Conservation (phyloP, 2,329 filamentous ascomycete species). For the Alternaria sp. region DNA sequence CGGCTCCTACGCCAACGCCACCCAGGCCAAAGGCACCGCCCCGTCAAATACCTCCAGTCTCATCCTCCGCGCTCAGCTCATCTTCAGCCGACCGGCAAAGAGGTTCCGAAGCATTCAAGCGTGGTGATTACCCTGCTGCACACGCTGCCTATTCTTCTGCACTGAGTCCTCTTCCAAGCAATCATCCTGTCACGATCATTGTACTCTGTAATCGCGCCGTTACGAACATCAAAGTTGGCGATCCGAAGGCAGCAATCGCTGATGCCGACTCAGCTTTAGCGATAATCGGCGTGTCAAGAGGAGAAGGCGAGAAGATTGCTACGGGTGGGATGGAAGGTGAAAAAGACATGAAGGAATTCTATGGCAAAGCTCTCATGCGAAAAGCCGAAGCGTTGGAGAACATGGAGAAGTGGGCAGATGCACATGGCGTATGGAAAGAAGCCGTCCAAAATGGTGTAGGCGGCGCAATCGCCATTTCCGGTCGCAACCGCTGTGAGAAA, state of each 20-base stretch:
- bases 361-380: constrained; percentile 88
- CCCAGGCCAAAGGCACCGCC: constrained; percentile 57
- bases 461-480: constrained; percentile 82
- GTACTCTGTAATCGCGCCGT: constrained; percentile 89
- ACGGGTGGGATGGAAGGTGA: constrained; percentile 63
- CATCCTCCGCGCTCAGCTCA: constrained; percentile 71
- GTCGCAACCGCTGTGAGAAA: constrained; percentile 87
- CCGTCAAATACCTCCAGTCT: constrained; percentile 70
- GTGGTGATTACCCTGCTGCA: constrained; percentile 87
- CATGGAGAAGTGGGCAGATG: constrained; percentile 92
- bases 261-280: constrained; percentile 83
- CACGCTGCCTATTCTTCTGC: constrained; percentile 83
- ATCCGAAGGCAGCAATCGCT: constrained; percentile 82
- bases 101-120: constrained; percentile 89
- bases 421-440: constrained; percentile 77
- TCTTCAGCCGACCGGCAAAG: constrained; percentile 80
- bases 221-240: constrained; percentile 88
- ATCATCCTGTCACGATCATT: constrained; percentile 85
- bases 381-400: constrained; percentile 96
- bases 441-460: constrained; percentile 86
- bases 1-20: constrained; percentile 49
- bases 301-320: constrained; percentile 79
- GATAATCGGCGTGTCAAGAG: constrained; percentile 79
- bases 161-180: constrained; percentile 73
- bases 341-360: constrained; percentile 92